A percentile compares a stretch with the other conserved stretches of the same genome.
phyloP scores from a whole-genome alignment of 2,329 filamentous ascomycete species.

The Rhynchosporium agropyri region DNA sequence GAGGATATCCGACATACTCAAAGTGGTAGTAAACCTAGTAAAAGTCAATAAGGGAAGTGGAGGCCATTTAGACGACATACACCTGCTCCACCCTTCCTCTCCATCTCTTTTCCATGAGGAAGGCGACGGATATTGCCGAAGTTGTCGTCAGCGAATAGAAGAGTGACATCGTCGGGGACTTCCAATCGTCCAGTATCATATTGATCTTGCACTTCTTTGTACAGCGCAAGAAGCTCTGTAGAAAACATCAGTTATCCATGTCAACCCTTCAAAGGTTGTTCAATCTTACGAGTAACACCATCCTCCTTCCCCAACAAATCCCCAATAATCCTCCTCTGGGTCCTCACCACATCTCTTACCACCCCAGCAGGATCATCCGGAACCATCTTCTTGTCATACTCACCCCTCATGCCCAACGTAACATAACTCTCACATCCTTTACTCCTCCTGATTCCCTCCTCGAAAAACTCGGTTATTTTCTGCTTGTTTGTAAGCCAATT shows the following conservation, averaged over 20 bases:
- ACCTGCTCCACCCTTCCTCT: constrained; percentile 61
- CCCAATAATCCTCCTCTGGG: constrained; percentile 59
- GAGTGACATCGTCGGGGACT: constrained; percentile 66
- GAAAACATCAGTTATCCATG: neutral
- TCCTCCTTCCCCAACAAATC: constrained; percentile 54
- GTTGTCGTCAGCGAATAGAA: constrained; percentile 71
- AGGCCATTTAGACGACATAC: constrained; percentile 46
- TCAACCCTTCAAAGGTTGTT: neutral
- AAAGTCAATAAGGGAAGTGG: constrained; percentile 31
- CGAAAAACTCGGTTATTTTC: constrained; percentile 68
- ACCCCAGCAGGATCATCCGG: constrained; percentile 55
- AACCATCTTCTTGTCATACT: constrained; percentile 61
- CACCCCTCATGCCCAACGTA: constrained; percentile 70
- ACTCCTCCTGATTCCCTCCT: constrained; percentile 63
- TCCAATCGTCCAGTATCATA: constrained; percentile 62
- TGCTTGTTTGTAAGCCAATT: constrained; percentile 68
- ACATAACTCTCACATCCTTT: constrained; percentile 64
- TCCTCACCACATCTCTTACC: constrained; percentile 58
- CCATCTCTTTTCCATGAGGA: constrained; percentile 58
- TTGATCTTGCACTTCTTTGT: constrained; percentile 74
- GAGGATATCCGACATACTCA: constrained; percentile 52
- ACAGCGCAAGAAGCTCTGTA: constrained; percentile 70
- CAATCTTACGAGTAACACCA: constrained; percentile 47
- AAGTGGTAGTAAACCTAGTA: constrained; percentile 59
- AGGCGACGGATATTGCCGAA: constrained; percentile 65